Evolutionary conservation across 768 basidiomycete genomes (phyloP), one percentile per base, ranked within the genome.

Genomic region (Tulasnella calospora): DNA sequence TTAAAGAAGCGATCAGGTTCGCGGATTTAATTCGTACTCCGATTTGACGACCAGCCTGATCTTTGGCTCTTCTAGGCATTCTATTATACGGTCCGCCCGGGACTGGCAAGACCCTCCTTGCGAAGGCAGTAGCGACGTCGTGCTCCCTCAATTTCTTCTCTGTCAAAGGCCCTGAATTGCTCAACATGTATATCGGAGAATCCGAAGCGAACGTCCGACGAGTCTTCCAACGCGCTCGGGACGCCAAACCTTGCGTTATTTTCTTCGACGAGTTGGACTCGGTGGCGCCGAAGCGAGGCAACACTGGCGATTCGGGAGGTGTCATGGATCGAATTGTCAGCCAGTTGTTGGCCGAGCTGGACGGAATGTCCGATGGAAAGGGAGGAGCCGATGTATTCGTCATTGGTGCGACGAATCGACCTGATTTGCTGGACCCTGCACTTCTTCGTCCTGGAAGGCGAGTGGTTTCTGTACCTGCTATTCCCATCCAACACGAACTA

Each of bases 181-280:
- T 98, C 73, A 97, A 97, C 85, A 98, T 98, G 96, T 98, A 97
- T 85, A 97, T 98, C 81, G 96, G 96, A 79, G 96, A 98, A 85
- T 96, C 95, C 15, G 96, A 98, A 84, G 98, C 98, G 79, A 99
- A 99, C 84, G 96, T 99, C 55, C 90, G 98, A 19, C 88, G 92
- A 21, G 91, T 98, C 0, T 98, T 98, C 84, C 94, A 96, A 83
- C 89, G 90, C 17, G 96, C 96, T 36, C 86, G 94, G 74, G 95
- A 96, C 85, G 96, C 96, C 1, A 91, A 90, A 75, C 96, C 96
- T 10, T 98, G 96, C 84, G 92, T 98, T 70, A 93, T 98, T 72
- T 98, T 98, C 84, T 98, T 98, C 84, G 96, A 98, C 84, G 96
- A 98, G 84, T 87, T 98, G 36, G 96, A 98, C 84, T 94, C 93